Evolutionary conservation across 805 yeast genomes (phyloP).

Genomic region (Hyphopichia homilentoma): DNA sequence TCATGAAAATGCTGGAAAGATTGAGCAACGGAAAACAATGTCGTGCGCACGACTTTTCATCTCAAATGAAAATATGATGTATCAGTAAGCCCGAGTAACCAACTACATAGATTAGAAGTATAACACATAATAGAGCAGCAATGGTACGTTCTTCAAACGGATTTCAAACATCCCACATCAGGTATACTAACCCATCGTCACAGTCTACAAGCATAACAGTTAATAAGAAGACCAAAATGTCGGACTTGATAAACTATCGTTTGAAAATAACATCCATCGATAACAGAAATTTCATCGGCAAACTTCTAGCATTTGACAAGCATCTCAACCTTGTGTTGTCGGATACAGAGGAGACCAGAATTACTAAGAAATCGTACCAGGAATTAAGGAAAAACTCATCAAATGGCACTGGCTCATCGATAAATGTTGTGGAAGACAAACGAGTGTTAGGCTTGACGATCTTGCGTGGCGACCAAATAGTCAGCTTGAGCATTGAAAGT

Average conservation of each 20-base stretch:
- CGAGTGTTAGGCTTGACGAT: constrained; percentile 78
- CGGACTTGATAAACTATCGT: constrained; percentile 71
- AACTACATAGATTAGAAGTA: no score
- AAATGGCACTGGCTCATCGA: constrained; percentile 14
- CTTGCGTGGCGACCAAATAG: constrained; percentile 83
- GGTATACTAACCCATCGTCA: no score
- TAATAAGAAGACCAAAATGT: constrained; percentile 40
- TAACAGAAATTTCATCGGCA: constrained; percentile 74
- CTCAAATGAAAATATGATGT: no score
- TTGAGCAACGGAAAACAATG: no score
- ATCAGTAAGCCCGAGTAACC: no score
- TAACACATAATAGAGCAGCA: no score
- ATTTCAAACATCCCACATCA: no score
- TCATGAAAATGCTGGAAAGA: no score
- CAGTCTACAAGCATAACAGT: constrained; percentile 8
- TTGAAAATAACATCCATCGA: constrained; percentile 75
- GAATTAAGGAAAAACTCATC: constrained; percentile 28
- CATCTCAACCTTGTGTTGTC: constrained; percentile 82
- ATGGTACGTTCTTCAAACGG: no score
- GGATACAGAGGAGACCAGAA: constrained; percentile 79
- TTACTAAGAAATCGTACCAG: constrained; percentile 55
- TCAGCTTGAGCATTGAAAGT: constrained; percentile 64
- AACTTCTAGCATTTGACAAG: constrained; percentile 82
- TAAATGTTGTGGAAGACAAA: constrained; percentile 56
- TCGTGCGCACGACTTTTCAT: no score